Percentiles rank a stretch among this genome's conserved stretches.
These are phyloP conservation scores for Barbatosphaeria neglecta DNA, from an alignment of 495 filamentous ascomycete genomes.

Conservation along the genomic window DNA sequence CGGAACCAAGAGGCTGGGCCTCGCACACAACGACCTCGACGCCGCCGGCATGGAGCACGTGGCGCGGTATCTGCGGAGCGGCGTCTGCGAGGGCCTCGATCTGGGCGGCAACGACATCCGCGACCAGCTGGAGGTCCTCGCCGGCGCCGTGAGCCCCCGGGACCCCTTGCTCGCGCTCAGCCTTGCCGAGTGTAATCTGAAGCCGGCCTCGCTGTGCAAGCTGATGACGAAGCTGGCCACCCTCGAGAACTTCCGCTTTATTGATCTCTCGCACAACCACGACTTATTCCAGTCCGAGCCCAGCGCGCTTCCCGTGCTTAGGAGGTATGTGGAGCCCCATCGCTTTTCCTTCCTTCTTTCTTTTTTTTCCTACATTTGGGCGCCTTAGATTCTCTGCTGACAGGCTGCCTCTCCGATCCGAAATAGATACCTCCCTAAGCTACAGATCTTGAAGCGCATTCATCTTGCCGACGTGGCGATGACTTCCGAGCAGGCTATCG, in stretches of 20 bases:
- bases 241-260: slow-evolving; percentile 69
- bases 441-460: slow-evolving; percentile 70
- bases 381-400: slow-evolving; percentile 4
- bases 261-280: slow-evolving; percentile 85
- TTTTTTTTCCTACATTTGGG: too few relatives aligned
- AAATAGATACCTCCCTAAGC: slow-evolving; percentile 68
- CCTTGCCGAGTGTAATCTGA: slow-evolving; percentile 77
- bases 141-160: slow-evolving; percentile 47
- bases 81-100: slow-evolving; percentile 79
- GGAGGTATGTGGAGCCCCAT: slow-evolving; percentile 38
- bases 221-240: slow-evolving; percentile 64
- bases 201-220: slow-evolving; percentile 54
- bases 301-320: slow-evolving; percentile 62
- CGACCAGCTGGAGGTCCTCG: slow-evolving; percentile 57
- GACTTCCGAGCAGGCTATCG: slow-evolving; percentile 75
- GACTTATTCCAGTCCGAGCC: slow-evolving; percentile 63
- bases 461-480: slow-evolving; percentile 84
- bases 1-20: slow-evolving; percentile 62
- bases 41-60: slow-evolving; percentile 64
- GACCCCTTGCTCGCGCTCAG: slow-evolving; percentile 69
- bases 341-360: neutral
- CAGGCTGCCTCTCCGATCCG: neutral
- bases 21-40: slow-evolving; percentile 71
- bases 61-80: slow-evolving; percentile 57
- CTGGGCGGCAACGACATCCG: slow-evolving; percentile 78